Evolutionary conservation across 2,329 filamentous ascomycete species (phyloP), one percentile per base, ranked within the genome.

Genomic region (Aspergillus viridinutans): DNA sequence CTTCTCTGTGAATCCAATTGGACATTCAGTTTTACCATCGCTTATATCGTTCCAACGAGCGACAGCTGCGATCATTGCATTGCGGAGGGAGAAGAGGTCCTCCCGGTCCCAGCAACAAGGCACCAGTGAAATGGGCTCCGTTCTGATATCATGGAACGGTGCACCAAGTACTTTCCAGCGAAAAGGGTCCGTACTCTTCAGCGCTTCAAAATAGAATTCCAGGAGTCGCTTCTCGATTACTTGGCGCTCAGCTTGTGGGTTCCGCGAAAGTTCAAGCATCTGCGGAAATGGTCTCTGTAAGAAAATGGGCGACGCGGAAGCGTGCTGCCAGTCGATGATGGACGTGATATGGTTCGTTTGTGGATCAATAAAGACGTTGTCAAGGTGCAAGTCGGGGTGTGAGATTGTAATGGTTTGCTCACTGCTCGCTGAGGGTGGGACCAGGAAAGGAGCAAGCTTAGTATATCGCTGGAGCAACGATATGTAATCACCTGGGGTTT

Each of bases 241-340:
- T n/a, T 40, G 40, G 20, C 53, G 35, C 20, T 52, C 38, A n/a
- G 54, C 26, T 23, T 21, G n/a, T 43, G 25, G 43, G 28, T 38
- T 25, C n/a, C 1, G 42, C 0, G 55, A 52, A 25, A 55, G 32
- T 29, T 60, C 58, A 49, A 62, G 51, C 53, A 62, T 62, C 47
- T 57, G 60, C 12, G 62, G 60, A 42, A 57, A 59, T 28, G 49
- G 54, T 9, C 47, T 53, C 50, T 64, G 61, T 12, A 64, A 29
- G 29, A 54, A 54, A 1, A 53, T 38, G 10, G 62, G 62, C 1
- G 58, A 56, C 38, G 57, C 49, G 35, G 50, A 49, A 23, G 49
- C 52, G 2, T 28, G 49, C 50, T 65, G 63, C 61, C 63, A 65
- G 50, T 62, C 60, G 17, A 62, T 64, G 3, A 58, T 58, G 6